These are phyloP conservation scores for Thozetella sp. DNA, from an alignment of 495 filamentous ascomycete species.

Conservation along the genomic window DNA sequence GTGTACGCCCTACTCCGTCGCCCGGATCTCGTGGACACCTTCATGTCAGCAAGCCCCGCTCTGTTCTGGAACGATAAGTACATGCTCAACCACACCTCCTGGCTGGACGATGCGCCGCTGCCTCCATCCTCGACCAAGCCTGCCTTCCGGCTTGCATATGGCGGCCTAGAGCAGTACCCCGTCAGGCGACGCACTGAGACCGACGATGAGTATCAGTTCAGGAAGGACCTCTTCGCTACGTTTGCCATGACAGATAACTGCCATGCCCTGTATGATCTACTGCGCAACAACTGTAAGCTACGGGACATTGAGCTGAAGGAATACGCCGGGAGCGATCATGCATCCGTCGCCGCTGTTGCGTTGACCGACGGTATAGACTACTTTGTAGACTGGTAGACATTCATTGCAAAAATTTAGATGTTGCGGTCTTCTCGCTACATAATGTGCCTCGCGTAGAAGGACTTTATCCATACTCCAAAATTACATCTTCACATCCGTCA, in stretches of 20 bases:
- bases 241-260: slow-evolving; percentile 13
- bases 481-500: no score
- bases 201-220: slow-evolving; percentile 14
- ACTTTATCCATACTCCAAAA: no score
- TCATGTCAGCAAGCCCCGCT: neutral
- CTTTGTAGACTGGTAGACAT: slow-evolving; percentile 21
- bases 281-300: slow-evolving; percentile 12
- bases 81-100: slow-evolving; percentile 2
- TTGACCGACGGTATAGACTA: slow-evolving; percentile 23
- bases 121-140: neutral
- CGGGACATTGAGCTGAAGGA: slow-evolving; percentile 20
- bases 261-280: slow-evolving; percentile 17
- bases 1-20: neutral
- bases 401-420: no score
- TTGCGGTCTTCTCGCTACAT: no score
- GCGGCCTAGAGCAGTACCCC: slow-evolving; percentile 18
- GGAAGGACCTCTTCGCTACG: slow-evolving; percentile 6
- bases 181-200: slow-evolving; percentile 14
- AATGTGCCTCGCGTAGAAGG: no score
- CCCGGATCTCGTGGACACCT: slow-evolving; percentile 3
- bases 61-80: slow-evolving; percentile 4
- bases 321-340: slow-evolving; percentile 21
- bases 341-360: slow-evolving; percentile 15
- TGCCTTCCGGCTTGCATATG: slow-evolving; percentile 16
- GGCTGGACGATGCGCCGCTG: neutral